Evolutionary conservation across 2,329 filamentous ascomycete species (phyloP).

Genomic region (Aschersonia sp.): DNA sequence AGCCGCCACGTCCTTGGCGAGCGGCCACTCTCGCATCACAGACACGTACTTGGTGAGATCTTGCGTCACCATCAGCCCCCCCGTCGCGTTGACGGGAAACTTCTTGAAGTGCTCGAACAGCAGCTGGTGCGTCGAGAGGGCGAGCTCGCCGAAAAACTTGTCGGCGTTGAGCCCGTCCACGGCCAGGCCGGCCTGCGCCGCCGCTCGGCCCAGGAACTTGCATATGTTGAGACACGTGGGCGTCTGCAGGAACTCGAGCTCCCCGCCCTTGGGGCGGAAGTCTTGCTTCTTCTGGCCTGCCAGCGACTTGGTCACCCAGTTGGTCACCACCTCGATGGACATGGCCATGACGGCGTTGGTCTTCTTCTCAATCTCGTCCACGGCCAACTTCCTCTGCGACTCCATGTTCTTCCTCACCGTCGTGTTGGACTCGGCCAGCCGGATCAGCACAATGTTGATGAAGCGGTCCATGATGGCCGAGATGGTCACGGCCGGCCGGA

Average conservation of each 20-base stretch:
- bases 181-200: constrained; percentile 47
- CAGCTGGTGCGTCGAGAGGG: constrained; percentile 59
- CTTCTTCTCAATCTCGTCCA: constrained; percentile 73
- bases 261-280: constrained; percentile 74
- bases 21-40: constrained; percentile 69
- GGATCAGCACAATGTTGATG: constrained; percentile 78
- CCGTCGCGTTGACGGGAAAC: constrained; percentile 84
- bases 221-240: constrained; percentile 71
- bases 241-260: constrained; percentile 70
- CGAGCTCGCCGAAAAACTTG: constrained; percentile 71
- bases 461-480: constrained; percentile 89
- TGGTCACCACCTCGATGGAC: constrained; percentile 52
- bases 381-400: constrained; percentile 59
- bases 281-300: constrained; percentile 74
- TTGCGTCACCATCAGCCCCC: constrained; percentile 88
- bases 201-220: constrained; percentile 60
- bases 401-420: constrained; percentile 85
- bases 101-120: constrained; percentile 90
- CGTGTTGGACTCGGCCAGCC: constrained; percentile 76
- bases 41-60: constrained; percentile 90
- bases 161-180: constrained; percentile 76
- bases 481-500: constrained; percentile 74
- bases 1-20: constrained; percentile 51
- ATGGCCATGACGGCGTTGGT: constrained; percentile 47
- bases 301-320: constrained; percentile 62